Evolutionary conservation across 495 filamentous ascomycete genomes (phyloP), one percentile per base, ranked within the genome.

Genomic region (Lophium mytilinum): DNA sequence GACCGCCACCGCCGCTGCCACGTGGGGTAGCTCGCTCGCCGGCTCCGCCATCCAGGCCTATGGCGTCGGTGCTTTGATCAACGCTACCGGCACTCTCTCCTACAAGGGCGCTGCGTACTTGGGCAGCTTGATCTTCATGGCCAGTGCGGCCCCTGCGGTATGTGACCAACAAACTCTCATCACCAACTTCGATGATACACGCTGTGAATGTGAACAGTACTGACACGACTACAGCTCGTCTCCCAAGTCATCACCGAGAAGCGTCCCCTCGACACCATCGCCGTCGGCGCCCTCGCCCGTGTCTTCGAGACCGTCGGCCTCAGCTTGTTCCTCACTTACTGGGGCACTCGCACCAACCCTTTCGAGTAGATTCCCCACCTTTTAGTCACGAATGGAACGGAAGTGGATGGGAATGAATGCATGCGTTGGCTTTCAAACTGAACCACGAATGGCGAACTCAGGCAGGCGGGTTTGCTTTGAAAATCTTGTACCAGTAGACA

Each of bases 41-140:
- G 93, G 93, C 65, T 92, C 89, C 42, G 88, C 87, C 45, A 71
- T 94, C 46, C 93, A 98, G 77, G 83, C 90, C 41, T 98, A 98
- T 68, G 93, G 92, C 62, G 85, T 98, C 52, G 93, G 88, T 61
- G 93, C 93, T 47, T 77, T 98, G 62, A 89, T 98, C 76, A 96
- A 96, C 71, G 88, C 90, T 56, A 95, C 92, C 30, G 90, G 90
- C 57, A 95, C 91, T 40, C 77, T 98, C 52, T 88, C 79, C 74
- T 96, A 97, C 76, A 96, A 95, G 80, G 93, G 93, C 65, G 93
- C 93, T 58, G 89, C 93, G 15, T 98, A 96, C 74, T 75, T 98
- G 37, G 93, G 93, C 52, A 79, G 78, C 37, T 79, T 98, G 66
- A 84, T 98, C 72, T 96, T 98, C 78, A 80, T 90, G 47, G 93